phyloP scores from a whole-genome alignment of 495 filamentous ascomycete genomes.

The Neurospora africana region DNA sequence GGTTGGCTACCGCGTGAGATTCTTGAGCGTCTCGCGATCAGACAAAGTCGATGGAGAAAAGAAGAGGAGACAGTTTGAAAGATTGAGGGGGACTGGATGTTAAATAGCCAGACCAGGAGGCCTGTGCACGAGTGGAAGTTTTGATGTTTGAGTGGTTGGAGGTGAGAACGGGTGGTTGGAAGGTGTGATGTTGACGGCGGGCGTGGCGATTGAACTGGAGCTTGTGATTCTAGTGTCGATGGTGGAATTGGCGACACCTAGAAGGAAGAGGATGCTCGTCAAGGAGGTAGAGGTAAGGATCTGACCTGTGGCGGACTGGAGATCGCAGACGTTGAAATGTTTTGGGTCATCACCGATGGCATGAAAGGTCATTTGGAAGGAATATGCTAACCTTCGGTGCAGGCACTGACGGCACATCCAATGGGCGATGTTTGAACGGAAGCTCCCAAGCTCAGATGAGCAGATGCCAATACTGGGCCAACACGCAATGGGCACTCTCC shows the following conservation, averaged over 20 bases:
- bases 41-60: not conserved
- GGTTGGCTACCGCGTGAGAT: not conserved
- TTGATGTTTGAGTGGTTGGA: not conserved
- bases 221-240: not conserved
- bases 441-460: not conserved
- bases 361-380: not conserved
- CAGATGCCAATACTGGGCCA: no score
- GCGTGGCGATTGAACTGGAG: not conserved
- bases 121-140: not conserved
- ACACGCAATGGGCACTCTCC: not conserved
- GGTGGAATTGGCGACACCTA: not conserved
- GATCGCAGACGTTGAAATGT: not conserved
- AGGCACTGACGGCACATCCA: not conserved
- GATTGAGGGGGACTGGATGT: not conserved
- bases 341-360: not conserved
- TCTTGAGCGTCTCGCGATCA: not conserved
- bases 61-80: not conserved
- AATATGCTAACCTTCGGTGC: not conserved
- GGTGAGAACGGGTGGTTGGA: not conserved
- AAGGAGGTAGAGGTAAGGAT: not conserved
- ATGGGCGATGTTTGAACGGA: not conserved
- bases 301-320: not conserved
- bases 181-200: not conserved
- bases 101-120: not conserved
- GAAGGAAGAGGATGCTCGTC: not conserved